A percentile compares a stretch with the other conserved stretches of the same genome.
phyloP scores from a whole-genome alignment of 129 eudicot genomes.

The Chrysanthemum seticuspe region DNA sequence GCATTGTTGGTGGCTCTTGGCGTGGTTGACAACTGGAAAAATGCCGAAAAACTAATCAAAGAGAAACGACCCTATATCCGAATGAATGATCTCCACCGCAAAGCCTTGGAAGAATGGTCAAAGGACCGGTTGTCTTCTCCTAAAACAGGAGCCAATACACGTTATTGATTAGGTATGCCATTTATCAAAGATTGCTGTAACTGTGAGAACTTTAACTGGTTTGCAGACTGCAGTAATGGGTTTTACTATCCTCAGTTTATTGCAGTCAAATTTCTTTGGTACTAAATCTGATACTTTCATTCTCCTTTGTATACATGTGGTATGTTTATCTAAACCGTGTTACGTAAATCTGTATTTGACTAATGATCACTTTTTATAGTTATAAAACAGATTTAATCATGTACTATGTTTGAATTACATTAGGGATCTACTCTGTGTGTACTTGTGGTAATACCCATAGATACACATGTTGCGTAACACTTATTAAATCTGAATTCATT shows the following conservation, averaged over 20 bases:
- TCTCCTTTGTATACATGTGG: constrained; percentile 1
- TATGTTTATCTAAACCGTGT: constrained; percentile 1
- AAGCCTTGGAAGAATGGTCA: constrained; percentile 86
- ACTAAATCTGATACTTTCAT: background rate
- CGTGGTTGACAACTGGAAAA: constrained; percentile 84
- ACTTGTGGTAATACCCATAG: no score
- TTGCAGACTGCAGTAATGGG: constrained; percentile 1
- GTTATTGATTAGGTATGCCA: constrained; percentile 26
- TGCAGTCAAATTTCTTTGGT: background rate
- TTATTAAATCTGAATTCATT: background rate
- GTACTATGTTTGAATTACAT: background rate
- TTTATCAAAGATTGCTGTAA: constrained; percentile 5
- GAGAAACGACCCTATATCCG: constrained; percentile 68
- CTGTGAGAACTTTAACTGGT: constrained; percentile 4
- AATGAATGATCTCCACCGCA: constrained; percentile 78
- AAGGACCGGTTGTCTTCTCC: constrained; percentile 64
- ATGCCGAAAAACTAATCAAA: constrained; percentile 64
- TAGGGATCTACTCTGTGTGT: background rate
- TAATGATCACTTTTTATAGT: constrained; percentile 3
- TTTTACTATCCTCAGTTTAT: background rate
- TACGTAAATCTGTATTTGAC: constrained; percentile 4
- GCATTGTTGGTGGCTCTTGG: constrained; percentile 79
- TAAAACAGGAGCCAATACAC: constrained; percentile 25
- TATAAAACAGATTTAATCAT: background rate
- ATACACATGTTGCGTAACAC: background rate